Conservation (phyloP, 164 flowering plant genomes). For the Chloranthus sessilifolius region DNA sequence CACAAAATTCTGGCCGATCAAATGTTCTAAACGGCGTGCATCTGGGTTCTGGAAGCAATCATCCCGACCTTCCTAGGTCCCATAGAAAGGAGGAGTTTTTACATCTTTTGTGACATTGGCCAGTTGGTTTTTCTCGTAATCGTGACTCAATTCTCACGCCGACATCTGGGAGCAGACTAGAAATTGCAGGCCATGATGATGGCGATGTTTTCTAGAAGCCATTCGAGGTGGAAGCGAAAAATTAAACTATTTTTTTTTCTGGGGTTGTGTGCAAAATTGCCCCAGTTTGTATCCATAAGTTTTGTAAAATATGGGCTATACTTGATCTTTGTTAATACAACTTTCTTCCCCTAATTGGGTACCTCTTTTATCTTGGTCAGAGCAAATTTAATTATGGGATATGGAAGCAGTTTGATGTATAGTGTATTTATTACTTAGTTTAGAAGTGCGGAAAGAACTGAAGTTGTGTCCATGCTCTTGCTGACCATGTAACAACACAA, state of each 20-base stretch:
- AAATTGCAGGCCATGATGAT: neutral
- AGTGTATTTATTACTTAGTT: neutral
- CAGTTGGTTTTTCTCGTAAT: neutral
- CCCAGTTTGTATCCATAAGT: neutral
- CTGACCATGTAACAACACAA: slow-evolving; percentile 4
- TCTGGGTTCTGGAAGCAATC: slow-evolving; percentile 6
- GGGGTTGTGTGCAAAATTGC: neutral
- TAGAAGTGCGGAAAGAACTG: neutral
- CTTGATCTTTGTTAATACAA: neutral
- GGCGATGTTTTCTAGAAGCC: too few species aligned
- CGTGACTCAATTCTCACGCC: neutral
- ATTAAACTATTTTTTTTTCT: neutral
- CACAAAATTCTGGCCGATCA: slow-evolving; percentile 11
- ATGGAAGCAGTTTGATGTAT: neutral
- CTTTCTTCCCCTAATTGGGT: neutral
- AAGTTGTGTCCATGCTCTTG: neutral
- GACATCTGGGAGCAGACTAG: neutral
- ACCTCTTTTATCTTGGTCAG: too few species aligned
- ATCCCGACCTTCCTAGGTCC: too few species aligned
- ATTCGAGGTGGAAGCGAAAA: too few species aligned
- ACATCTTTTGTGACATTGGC: slow-evolving; percentile 2
- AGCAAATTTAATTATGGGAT: neutral
- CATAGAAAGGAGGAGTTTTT: neutral
- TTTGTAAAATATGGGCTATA: neutral
- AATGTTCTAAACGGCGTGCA: slow-evolving; percentile 7